A percentile compares a stretch with the other conserved stretches of the same genome.
These are phyloP conservation scores for Achlya hypogyna DNA, from an alignment of 352 stramenopile species.

Conservation along the genomic window DNA sequence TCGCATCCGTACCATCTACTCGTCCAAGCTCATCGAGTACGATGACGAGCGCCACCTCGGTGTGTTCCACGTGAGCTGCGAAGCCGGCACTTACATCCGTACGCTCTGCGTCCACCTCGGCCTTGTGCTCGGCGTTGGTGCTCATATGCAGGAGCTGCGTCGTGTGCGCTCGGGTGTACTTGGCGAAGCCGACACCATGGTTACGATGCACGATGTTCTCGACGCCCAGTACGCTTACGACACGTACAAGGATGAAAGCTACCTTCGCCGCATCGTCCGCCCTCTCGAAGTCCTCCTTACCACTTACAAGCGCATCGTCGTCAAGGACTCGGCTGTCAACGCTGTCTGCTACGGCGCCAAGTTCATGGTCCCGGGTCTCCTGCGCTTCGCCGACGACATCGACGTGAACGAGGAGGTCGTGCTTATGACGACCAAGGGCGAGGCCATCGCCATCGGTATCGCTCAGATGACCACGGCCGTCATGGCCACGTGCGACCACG, in stretches of 20 bases:
- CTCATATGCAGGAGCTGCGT: constrained; percentile 99
- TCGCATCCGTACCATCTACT: constrained; percentile 99
- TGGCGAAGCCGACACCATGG: constrained; percentile 93
- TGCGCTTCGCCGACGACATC: constrained; percentile 99
- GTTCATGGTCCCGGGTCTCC: constrained; percentile 98
- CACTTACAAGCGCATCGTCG: constrained; percentile 99
- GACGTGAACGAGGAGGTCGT: constrained; percentile 99
- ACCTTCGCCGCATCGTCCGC: constrained; percentile 96
- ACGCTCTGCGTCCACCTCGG: constrained; percentile 99
- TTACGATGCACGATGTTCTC: constrained; percentile 99
- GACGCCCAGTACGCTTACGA: constrained; percentile 99
- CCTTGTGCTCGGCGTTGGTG: constrained; percentile 94
- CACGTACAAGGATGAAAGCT: constrained; percentile 98
- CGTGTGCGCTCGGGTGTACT: constrained; percentile 95
- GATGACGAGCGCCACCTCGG: constrained; percentile 96
- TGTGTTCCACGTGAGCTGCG: constrained; percentile 95
- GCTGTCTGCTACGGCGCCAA: constrained; percentile 99
- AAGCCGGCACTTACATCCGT: constrained; percentile 99
- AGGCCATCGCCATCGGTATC: constrained; percentile 98
- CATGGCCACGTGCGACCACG: constrained; percentile 99
- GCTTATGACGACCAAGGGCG: constrained; percentile 99
- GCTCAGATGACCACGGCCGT: constrained; percentile 99
- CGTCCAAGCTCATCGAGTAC: constrained; percentile 98
- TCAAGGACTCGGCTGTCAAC: constrained; percentile 99
- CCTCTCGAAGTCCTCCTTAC: constrained; percentile 97